A percentile compares a stretch with the other conserved stretches of the same genome.
Conservation (phyloP, 768 basidiomycete species). For the Cystobasidium tubakii region DNA sequence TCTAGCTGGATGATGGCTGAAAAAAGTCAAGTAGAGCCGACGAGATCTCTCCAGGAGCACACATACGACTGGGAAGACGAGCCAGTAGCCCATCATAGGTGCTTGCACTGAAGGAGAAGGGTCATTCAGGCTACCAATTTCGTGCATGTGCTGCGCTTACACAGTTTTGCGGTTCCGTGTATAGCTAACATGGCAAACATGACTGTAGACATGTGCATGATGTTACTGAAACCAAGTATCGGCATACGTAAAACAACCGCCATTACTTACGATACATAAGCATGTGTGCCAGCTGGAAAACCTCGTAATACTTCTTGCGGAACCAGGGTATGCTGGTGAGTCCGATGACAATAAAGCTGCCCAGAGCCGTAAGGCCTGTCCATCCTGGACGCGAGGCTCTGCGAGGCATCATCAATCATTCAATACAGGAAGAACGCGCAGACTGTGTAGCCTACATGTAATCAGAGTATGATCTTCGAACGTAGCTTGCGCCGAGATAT, state of each 20-base stretch:
- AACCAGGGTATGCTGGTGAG: constrained; percentile 25
- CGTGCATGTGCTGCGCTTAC: constrained; percentile 13
- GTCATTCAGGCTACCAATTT: background rate
- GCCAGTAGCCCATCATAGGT: constrained; percentile 36
- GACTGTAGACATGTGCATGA: background rate
- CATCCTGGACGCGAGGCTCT: constrained; percentile 13
- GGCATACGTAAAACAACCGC: too few species aligned
- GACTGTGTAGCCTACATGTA: background rate
- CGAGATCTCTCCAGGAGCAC: background rate
- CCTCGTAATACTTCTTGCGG: constrained; percentile 24
- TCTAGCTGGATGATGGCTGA: constrained; percentile 8
- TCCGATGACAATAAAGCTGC: constrained; percentile 19
- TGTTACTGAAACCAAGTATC: background rate
- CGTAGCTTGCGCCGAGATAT: background rate
- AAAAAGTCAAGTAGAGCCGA: constrained; percentile 10
- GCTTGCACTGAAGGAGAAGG: constrained; percentile 1
- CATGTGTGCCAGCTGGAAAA: constrained; percentile 25
- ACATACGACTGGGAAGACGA: constrained; percentile 30
- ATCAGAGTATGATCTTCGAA: background rate
- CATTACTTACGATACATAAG: constrained; percentile 23
- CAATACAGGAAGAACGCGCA: background rate
- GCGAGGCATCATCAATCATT: background rate
- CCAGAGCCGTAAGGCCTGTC: constrained; percentile 20
- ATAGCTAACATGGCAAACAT: constrained; percentile 34
- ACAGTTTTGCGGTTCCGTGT: background rate